Percentiles rank a stretch among this genome's conserved stretches.
Conservation (phyloP, 768 basidiomycete genomes). For the Gymnopilus dilepis region DNA sequence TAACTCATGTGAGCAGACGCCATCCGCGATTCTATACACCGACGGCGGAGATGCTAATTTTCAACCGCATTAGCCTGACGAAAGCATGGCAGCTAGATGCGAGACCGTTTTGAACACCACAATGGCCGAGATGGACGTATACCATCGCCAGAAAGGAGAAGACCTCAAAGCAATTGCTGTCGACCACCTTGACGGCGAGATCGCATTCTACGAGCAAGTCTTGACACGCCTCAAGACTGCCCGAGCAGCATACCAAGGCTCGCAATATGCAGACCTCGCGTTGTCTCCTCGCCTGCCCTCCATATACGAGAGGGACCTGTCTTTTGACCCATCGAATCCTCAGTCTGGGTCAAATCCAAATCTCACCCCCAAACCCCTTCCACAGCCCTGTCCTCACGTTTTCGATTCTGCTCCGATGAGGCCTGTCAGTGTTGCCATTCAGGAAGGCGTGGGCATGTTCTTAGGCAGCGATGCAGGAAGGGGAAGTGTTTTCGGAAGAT, state of each 20-base stretch:
- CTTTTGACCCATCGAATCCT: slow-evolving; percentile 24
- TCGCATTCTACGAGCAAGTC: slow-evolving; percentile 75
- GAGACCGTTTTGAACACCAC: slow-evolving; percentile 90
- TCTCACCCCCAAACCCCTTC: slow-evolving; percentile 51
- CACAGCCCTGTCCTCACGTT: slow-evolving; percentile 80
- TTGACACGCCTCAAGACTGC: slow-evolving; percentile 63
- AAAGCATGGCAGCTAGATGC: slow-evolving; percentile 73
- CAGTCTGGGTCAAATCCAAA: slow-evolving; percentile 43
- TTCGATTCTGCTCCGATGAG: slow-evolving; percentile 78
- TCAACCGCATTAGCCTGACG: slow-evolving; percentile 50
- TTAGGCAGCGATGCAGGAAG: slow-evolving; percentile 45
- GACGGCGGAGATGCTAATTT: background rate
- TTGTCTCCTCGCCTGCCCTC: slow-evolving; percentile 64
- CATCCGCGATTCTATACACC: background rate
- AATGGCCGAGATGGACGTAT: slow-evolving; percentile 86
- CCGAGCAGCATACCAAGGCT: slow-evolving; percentile 55
- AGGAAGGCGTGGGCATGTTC: slow-evolving; percentile 72
- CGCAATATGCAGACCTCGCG: slow-evolving; percentile 53
- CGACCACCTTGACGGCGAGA: slow-evolving; percentile 81
- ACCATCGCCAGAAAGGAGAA: slow-evolving; percentile 75
- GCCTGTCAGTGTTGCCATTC: slow-evolving; percentile 75
- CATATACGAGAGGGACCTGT: slow-evolving; percentile 76
- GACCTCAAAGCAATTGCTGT: slow-evolving; percentile 64
- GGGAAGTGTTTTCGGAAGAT: slow-evolving; percentile 64
- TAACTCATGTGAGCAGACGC: slow-evolving; percentile 15